These are phyloP conservation scores for Leersia perrieri DNA, from an alignment of 176 grass and related monocot genomes.

Conservation along the genomic window DNA sequence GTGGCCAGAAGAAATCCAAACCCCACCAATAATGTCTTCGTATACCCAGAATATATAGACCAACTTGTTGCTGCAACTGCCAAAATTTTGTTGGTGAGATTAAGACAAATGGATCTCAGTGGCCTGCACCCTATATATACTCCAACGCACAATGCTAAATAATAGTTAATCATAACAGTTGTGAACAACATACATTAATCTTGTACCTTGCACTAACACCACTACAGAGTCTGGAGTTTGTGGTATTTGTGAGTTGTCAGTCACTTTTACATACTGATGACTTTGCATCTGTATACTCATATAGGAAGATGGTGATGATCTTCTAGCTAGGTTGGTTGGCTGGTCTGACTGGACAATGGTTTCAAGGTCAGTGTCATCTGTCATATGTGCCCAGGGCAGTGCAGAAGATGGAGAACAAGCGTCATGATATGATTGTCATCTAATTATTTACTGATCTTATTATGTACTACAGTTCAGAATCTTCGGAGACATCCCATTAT, in stretches of 20 bases:
- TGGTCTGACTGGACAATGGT: neutral
- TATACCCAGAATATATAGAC: neutral
- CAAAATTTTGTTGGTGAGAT: neutral
- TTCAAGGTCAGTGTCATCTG: neutral
- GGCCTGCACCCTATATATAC: neutral
- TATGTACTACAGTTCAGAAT: neutral
- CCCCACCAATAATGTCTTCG: conserved; percentile 7
- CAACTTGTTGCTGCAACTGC: neutral
- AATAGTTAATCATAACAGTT: conserved; percentile 8
- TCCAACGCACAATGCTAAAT: neutral
- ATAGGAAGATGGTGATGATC: neutral
- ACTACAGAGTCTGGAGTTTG: conserved; percentile 18
- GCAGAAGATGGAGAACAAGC: neutral
- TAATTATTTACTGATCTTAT: neutral
- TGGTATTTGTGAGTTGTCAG: conserved; percentile 21
- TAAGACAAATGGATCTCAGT: neutral
- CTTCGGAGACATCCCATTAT: neutral
- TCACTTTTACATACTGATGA: conserved; percentile 14
- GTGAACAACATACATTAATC: conserved; percentile 9
- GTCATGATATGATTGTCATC: neutral
- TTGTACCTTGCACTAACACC: conserved; percentile 1
- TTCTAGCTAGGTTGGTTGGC: neutral
- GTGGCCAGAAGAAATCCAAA: neutral
- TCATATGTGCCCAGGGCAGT: neutral
- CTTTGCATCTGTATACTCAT: neutral